These are phyloP conservation scores for Penicillium sp. DNA, from an alignment of 2,329 filamentous ascomycete species.

Conservation along the genomic window DNA sequence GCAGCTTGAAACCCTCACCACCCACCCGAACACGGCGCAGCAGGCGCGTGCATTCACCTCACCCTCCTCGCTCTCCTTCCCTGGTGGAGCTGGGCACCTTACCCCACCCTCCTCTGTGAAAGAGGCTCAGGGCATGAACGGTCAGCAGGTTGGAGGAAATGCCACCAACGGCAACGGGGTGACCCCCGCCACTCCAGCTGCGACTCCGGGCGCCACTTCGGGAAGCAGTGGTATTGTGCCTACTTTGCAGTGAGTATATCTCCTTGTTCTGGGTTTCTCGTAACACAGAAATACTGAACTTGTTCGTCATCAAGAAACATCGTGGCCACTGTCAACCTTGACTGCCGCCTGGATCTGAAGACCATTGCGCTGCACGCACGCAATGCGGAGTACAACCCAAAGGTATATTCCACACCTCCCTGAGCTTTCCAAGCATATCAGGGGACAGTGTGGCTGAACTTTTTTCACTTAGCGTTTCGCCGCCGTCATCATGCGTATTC, in stretches of 20 bases:
- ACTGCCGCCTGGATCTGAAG: conserved; percentile 96
- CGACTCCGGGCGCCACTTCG: conserved; percentile 68
- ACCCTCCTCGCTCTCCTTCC: conserved; percentile 87
- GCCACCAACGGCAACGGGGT: conserved; percentile 71
- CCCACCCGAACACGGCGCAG: conserved; percentile 83
- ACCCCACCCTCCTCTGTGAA: conserved; percentile 75
- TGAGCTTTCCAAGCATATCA: conserved; percentile 29
- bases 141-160: conserved; percentile 56
- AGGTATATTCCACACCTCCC: conserved; percentile 61
- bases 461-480: conserved; percentile 75
- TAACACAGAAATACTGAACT: conserved; percentile 43
- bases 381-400: conserved; percentile 98
- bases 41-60: conserved; percentile 97
- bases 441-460: conserved; percentile 47
- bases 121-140: conserved; percentile 54
- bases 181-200: conserved; percentile 74
- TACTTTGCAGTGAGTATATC: conserved; percentile 90
- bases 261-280: conserved; percentile 41
- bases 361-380: conserved; percentile 96
- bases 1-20: conserved; percentile 82
- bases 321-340: conserved; percentile 96
- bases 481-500: conserved; percentile 99
- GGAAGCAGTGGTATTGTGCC: conserved; percentile 87
- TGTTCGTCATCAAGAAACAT: conserved; percentile 73
- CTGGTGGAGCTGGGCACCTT: conserved; percentile 76